Conservation (phyloP, 306 rosid species). For the Cucumis sativus region DNA sequence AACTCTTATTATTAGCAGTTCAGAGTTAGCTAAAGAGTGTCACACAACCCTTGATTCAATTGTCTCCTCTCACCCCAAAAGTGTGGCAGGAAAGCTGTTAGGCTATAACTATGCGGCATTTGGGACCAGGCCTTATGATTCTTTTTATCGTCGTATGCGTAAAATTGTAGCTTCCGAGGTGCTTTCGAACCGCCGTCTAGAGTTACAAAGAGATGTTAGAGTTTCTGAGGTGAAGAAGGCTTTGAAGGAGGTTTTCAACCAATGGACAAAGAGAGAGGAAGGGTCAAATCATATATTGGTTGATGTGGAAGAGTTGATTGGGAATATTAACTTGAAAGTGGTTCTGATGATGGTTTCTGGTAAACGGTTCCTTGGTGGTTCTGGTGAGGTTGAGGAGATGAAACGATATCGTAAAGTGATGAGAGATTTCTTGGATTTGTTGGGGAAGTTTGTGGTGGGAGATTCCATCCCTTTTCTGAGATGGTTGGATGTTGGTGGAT, state of each 20-base stretch:
- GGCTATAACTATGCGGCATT: constrained; percentile 30
- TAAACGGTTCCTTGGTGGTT: constrained; percentile 5
- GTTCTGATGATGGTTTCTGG: constrained; percentile 28
- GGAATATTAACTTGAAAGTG: constrained; percentile 29
- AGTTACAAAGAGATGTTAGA: constrained; percentile 18
- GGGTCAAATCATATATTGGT: background rate
- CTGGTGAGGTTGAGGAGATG: background rate
- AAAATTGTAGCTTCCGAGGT: constrained; percentile 21
- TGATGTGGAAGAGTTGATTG: constrained; percentile 20
- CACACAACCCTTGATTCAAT: constrained; percentile 22
- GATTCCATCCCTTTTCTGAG: constrained; percentile 30
- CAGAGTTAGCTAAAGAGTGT: constrained; percentile 31
- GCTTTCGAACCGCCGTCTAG: constrained; percentile 27
- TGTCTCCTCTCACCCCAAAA: constrained; percentile 20
- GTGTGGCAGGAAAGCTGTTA: background rate
- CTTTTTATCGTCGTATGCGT: constrained; percentile 32
- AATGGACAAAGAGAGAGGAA: constrained; percentile 6
- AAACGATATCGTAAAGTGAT: background rate
- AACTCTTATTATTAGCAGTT: constrained; percentile 20
- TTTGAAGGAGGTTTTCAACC: constrained; percentile 15
- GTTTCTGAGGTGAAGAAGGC: constrained; percentile 14
- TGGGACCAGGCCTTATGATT: constrained; percentile 19
- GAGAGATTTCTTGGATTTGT: constrained; percentile 12
- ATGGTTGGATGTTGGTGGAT: constrained; percentile 47
- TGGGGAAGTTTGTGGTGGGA: constrained; percentile 16